These are phyloP conservation scores for Trapa incisa DNA, from an alignment of 345 rosid genomes.

Conservation along the genomic window DNA sequence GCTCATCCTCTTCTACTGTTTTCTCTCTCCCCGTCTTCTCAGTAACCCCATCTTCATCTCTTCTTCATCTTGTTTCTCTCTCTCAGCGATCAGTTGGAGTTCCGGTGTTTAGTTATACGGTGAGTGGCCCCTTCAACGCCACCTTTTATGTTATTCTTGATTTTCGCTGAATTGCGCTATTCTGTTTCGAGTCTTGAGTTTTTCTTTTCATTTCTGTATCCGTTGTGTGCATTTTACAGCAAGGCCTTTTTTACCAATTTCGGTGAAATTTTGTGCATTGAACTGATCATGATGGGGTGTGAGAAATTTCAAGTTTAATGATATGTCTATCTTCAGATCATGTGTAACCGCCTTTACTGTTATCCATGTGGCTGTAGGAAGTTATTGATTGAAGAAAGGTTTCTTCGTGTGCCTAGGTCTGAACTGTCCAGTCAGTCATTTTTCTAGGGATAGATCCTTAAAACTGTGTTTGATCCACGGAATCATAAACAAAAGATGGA, in stretches of 20 bases:
- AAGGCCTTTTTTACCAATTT: too few species aligned
- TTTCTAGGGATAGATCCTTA: not conserved
- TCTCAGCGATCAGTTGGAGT: not conserved
- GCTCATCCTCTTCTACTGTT: constrained; percentile 16
- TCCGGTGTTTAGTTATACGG: not conserved
- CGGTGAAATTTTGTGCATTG: too few species aligned
- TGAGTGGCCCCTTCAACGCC: not conserved
- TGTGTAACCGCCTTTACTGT: not conserved
- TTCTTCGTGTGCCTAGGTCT: not conserved
- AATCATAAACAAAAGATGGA: not conserved
- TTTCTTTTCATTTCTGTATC: too few species aligned
- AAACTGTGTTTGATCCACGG: not conserved
- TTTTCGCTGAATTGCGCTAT: too few species aligned
- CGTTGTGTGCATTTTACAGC: too few species aligned
- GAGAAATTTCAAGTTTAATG: not conserved
- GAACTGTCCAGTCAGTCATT: not conserved
- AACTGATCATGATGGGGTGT: not conserved
- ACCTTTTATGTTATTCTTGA: too few species aligned
- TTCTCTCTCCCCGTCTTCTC: not conserved
- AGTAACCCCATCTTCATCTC: too few species aligned
- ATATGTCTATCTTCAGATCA: not conserved
- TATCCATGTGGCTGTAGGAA: not conserved
- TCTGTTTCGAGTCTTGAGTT: too few species aligned
- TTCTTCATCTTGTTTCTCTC: not conserved
- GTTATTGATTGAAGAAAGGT: not conserved